phyloP scores from a whole-genome alignment of 1,139 yeast genomes.

The Scheffersomyces lignicola region DNA sequence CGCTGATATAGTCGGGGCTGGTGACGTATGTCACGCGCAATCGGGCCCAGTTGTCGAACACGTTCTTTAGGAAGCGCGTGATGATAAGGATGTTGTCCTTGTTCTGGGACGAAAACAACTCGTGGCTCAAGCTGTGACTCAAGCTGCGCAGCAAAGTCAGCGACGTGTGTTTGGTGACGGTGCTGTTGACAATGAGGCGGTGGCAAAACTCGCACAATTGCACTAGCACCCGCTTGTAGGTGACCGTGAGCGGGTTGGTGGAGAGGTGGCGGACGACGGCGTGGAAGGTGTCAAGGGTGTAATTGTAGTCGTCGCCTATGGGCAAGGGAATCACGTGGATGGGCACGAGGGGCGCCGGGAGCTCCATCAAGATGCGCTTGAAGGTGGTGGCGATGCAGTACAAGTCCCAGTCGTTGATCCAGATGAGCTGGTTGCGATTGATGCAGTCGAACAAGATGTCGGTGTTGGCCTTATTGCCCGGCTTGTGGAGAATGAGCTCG shows the following conservation, averaged over 20 bases:
- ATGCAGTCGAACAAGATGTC: slow-evolving; percentile 54
- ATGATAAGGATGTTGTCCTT: slow-evolving; percentile 50
- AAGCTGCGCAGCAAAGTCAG: slow-evolving; percentile 48
- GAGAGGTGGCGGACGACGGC: slow-evolving; percentile 7
- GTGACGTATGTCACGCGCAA: slow-evolving; percentile 16
- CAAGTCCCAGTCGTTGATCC: slow-evolving; percentile 65
- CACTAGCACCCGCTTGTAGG: slow-evolving; percentile 27
- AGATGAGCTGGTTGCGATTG: slow-evolving; percentile 52
- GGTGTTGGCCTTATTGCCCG: slow-evolving; percentile 55
- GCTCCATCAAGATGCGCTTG: slow-evolving; percentile 46
- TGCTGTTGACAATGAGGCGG: slow-evolving; percentile 27
- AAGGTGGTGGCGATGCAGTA: slow-evolving; percentile 58
- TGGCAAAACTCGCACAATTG: slow-evolving; percentile 44
- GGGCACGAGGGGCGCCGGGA: slow-evolving; percentile 47
- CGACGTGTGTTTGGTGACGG: slow-evolving; percentile 46
- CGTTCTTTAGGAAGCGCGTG: slow-evolving; percentile 49
- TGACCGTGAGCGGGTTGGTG: slow-evolving; percentile 10
- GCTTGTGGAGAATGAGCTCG: slow-evolving; percentile 55
- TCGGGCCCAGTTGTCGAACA: slow-evolving; percentile 45
- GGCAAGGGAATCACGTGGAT: slow-evolving; percentile 46
- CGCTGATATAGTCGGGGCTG: slow-evolving; percentile 13
- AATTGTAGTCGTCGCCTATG: slow-evolving; percentile 42
- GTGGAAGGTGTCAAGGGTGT: slow-evolving; percentile 35
- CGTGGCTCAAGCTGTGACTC: slow-evolving; percentile 54
- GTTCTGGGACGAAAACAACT: slow-evolving; percentile 43